Evolutionary conservation across 2,329 filamentous ascomycete genomes (phyloP).

Genomic region (Talaromyces sp.): DNA sequence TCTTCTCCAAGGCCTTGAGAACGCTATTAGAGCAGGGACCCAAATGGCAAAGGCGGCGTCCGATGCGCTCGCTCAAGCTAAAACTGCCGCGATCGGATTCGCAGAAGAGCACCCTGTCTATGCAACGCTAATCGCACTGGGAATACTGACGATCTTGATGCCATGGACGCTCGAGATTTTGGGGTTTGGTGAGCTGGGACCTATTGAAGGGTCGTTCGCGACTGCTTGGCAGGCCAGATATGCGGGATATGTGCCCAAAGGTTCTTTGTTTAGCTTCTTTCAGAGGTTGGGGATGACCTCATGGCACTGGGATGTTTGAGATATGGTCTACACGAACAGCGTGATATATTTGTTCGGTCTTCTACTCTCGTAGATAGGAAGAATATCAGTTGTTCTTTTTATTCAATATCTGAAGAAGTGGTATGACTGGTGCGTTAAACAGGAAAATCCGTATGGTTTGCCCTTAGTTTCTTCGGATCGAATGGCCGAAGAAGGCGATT

Average conservation of each 20-base stretch:
- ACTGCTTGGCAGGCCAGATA: conserved; percentile 36
- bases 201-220: conserved; percentile 18
- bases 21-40: not conserved
- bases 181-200: not conserved
- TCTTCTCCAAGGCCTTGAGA: not conserved
- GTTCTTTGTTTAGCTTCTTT: conserved; percentile 38
- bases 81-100: not conserved
- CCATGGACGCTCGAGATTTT: not conserved
- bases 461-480: no score
- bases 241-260: conserved; percentile 34
- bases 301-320: conserved; percentile 5
- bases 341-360: no score
- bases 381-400: no score
- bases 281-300: conserved; percentile 41
- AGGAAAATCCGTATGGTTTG: no score
- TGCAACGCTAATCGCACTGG: not conserved
- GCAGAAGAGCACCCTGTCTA: not conserved
- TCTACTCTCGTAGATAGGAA: no score
- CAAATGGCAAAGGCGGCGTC: not conserved
- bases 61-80: not conserved
- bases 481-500: no score
- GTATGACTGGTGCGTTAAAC: no score
- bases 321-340: not conserved
- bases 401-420: no score
- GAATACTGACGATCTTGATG: not conserved